Evolutionary conservation across 306 rosid genomes (phyloP), one percentile per base, ranked within the genome.

Genomic region (Acmispon strigosus): DNA sequence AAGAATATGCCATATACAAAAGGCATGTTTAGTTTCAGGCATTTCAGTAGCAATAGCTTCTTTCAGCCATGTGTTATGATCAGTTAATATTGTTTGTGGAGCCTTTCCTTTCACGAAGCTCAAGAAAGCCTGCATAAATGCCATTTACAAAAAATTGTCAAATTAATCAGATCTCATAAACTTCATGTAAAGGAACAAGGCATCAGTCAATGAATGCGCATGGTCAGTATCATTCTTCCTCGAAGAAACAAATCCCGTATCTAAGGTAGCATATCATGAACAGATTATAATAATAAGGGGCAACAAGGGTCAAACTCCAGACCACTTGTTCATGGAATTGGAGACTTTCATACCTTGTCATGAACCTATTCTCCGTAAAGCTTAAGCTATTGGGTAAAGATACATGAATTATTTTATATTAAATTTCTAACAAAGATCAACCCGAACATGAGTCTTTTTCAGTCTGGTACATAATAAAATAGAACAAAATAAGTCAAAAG

Each of bases 11-110:
- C 93, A 91, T 73, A 89, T 79, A 83, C 96, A 89, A 79, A 91
- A 91, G 73, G 90, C 93, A 18, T 89, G 93, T 57, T 83, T 85
- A 17, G 88, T 84, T 69, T 83, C 88, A 36, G 91, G 90, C 88
- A 87, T 73, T 83, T 81, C 93, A 41, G 71, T 81, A 62, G 88
- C 84, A 70, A 91, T 81, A 66, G 96, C 91, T 70, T 87, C 97
- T 82, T 91, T 91, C 76, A 89, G 93, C 97, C 97, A 91, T 67
- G 80, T 82, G 82, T 87, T 91, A 62, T 91, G 96, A 80, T 91
- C 97, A 10, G 93, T 91, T 77, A 86, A 75, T 72, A 87, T 73
- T 32, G 91, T 84, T 70, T 84, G 91, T 8, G 97, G 93, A 73
- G 97, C 85, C 84, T 85, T 91, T 72, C 91, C 96, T 75, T 86